Evolutionary conservation across 139 green algal species (phyloP), one percentile per base, ranked within the genome.

Genomic region (Chlorella sp.): DNA sequence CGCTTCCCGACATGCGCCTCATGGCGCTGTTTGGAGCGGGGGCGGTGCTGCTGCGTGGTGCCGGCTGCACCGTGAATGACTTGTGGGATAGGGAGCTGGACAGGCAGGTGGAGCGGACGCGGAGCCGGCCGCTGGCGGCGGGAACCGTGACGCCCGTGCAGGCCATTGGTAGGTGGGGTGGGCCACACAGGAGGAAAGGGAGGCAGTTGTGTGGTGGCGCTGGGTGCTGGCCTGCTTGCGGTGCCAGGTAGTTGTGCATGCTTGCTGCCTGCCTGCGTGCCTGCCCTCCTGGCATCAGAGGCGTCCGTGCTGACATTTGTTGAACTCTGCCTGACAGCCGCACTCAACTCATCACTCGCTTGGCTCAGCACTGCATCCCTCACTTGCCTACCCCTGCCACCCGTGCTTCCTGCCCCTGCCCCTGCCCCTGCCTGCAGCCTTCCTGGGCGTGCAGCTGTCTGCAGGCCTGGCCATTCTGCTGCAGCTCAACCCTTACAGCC

Each of bases 41-140:
- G 0, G 91, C 98, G 0, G 86, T 99, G 69, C 92, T 99, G 61
- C 93, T 99, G 83, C 90, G 97, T 1, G 95, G 96, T 24, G 95
- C 97, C 12, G 98, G 98, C 81, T 99, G 98, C 94, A 99, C 97
- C 30, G 91, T 99, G 24, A 99, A 99, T 91, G 98, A 99, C 93
- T 86, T 99, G 78, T 98, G 97, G 96, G 98, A 99, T 88, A 83
- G 93, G 3, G 93, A 98, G 40, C 85, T 99, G 80, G 97, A 99
- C 91, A 76, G 78, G 21, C 85, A 95, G 79, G 96, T 98, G 83
- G 95, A 95, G 79, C 92, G 97, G 39, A 99, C 97, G 0, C 84
- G 89, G n/a, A 88, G 57, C 28, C 88, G 97, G 4, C 97, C 97
- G 3, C 91, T 99, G 32, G 95, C 97, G 0, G 89, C 92, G 11